Evolutionary conservation across 2,329 filamentous ascomycete species (phyloP).

Genomic region (Pseudogymnoascus sp.): DNA sequence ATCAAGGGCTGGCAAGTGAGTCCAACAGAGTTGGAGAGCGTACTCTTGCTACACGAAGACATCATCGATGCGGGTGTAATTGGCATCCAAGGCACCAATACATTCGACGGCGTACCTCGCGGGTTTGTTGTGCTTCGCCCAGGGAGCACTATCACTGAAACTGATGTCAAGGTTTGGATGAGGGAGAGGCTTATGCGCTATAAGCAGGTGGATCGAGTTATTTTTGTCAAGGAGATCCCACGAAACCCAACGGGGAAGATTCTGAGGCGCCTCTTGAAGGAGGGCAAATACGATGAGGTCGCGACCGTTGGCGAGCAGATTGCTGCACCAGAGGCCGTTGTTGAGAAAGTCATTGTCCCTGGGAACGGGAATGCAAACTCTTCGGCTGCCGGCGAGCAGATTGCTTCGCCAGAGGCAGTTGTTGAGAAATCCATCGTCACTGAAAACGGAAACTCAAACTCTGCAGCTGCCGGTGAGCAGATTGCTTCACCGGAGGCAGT

Average conservation of each 20-base stretch:
- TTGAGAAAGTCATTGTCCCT: neutral
- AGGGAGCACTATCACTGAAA: slow-evolving; percentile 26
- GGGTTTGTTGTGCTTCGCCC: slow-evolving; percentile 37
- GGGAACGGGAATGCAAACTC: neutral
- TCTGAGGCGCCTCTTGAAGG: slow-evolving; percentile 21
- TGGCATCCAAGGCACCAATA: slow-evolving; percentile 32
- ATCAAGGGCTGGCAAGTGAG: slow-evolving; percentile 42
- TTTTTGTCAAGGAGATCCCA: slow-evolving; percentile 42
- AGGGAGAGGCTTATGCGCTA: slow-evolving; percentile 37
- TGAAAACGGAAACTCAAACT: neutral
- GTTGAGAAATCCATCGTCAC: neutral
- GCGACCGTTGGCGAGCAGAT: neutral
- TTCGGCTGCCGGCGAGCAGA: neutral
- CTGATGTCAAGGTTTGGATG: slow-evolving; percentile 38
- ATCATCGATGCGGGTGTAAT: slow-evolving; percentile 40
- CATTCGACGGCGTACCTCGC: slow-evolving; percentile 32
- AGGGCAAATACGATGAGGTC: neutral
- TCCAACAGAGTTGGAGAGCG: slow-evolving; percentile 40
- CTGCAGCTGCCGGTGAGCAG: neutral
- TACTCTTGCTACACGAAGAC: slow-evolving; percentile 36
- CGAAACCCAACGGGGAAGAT: slow-evolving; percentile 44
- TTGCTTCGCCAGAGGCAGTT: neutral
- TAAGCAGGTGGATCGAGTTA: slow-evolving; percentile 39
- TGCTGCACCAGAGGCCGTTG: neutral
- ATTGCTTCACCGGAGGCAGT: neutral